These are phyloP conservation scores for Penicillium sp. DNA, from an alignment of 2,329 filamentous ascomycete genomes.

Conservation along the genomic window DNA sequence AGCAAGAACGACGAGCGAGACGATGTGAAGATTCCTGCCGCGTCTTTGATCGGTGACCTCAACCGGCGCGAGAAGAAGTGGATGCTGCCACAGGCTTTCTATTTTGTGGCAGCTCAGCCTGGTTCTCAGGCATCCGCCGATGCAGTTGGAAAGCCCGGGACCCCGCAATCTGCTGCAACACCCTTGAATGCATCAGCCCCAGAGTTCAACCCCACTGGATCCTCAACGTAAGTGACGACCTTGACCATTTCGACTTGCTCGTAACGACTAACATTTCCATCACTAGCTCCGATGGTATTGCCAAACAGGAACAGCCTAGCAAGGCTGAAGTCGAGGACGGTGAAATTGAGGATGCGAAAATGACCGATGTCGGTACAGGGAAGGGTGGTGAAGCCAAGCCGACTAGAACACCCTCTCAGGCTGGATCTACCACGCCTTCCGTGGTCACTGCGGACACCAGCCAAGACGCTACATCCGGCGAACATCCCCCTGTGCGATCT, in stretches of 20 bases:
- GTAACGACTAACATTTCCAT: constrained; percentile 22
- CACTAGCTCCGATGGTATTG: constrained; percentile 31
- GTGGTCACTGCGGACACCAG: constrained; percentile 12
- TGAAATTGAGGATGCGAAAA: constrained; percentile 49
- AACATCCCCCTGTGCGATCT: constrained; percentile 22
- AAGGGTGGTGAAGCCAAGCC: constrained; percentile 20
- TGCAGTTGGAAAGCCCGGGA: constrained; percentile 27
- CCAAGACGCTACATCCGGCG: constrained; percentile 8
- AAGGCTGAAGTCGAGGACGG: constrained; percentile 46
- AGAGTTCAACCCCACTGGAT: constrained; percentile 41
- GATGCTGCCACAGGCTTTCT: constrained; percentile 51
- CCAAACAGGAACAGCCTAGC: constrained; percentile 26
- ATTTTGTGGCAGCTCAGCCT: constrained; percentile 31
- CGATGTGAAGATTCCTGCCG: constrained; percentile 51
- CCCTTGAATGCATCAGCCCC: constrained; percentile 43
- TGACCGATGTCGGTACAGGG: constrained; percentile 34
- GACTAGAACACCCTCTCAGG: constrained; percentile 11
- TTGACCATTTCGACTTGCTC: not conserved
- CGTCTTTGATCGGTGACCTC: constrained; percentile 51
- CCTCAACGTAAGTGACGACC: constrained; percentile 36
- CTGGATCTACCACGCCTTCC: constrained; percentile 9
- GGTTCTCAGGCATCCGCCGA: constrained; percentile 27
- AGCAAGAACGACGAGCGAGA: constrained; percentile 48
- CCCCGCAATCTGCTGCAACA: constrained; percentile 35
- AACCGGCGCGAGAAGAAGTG: constrained; percentile 51